A percentile compares a stretch with the other conserved stretches of the same genome.
Evolutionary conservation across 2,329 filamentous ascomycete species (phyloP).

Genomic region (Cladosporium sp.): DNA sequence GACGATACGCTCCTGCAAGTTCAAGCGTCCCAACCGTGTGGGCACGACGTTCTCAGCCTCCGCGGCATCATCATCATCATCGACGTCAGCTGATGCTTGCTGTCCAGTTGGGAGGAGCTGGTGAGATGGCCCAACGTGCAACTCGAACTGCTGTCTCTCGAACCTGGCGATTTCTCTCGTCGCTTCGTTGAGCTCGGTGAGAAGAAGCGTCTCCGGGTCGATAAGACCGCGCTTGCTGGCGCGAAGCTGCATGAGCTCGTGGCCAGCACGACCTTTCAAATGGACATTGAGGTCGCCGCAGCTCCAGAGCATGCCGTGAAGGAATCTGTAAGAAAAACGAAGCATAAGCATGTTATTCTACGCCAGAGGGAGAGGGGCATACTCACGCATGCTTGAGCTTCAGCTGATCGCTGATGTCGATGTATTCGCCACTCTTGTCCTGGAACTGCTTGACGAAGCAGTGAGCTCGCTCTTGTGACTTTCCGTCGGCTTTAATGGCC

Average conservation of each 20-base stretch:
- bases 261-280: background rate
- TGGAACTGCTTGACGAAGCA: background rate
- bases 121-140: background rate
- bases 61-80: background rate
- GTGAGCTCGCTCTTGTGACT: background rate
- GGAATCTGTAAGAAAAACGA: too few species aligned
- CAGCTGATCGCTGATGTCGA: background rate
- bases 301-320: background rate
- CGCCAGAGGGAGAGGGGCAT: too few species aligned
- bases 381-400: slow-evolving; percentile 7
- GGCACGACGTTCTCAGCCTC: background rate
- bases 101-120: too few species aligned
- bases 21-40: background rate
- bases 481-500: background rate
- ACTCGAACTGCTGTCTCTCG: background rate
- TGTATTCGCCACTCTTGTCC: background rate
- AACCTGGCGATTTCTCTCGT: background rate
- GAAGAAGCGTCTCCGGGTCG: background rate
- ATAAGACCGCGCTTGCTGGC: background rate
- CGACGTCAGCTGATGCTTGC: too few species aligned
- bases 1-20: background rate
- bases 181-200: background rate
- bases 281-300: background rate
- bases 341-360: background rate
- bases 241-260: background rate